A percentile compares a stretch with the other conserved stretches of the same genome.
Evolutionary conservation across 1,284 basidiomycete species (phyloP).

Genomic region (Boletus sp.): DNA sequence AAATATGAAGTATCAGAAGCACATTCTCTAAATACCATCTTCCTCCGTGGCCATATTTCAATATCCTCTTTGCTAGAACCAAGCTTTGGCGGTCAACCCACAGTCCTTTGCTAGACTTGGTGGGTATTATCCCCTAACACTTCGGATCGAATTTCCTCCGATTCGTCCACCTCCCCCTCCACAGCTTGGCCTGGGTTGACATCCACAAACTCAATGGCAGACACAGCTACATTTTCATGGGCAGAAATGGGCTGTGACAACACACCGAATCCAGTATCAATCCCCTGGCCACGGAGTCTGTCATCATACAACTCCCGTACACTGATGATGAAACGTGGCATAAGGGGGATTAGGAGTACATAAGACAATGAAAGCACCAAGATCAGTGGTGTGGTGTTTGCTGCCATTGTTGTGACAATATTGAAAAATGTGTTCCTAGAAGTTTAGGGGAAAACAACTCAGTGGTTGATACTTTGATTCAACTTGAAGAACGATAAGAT

Average conservation of each 20-base stretch:
- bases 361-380: background rate
- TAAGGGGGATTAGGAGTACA: background rate
- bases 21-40: too few species aligned
- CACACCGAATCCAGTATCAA: constrained; percentile 6
- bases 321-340: constrained; percentile 9
- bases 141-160: background rate
- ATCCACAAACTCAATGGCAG: background rate
- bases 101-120: background rate
- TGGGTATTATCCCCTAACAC: background rate
- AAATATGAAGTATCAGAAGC: too few species aligned
- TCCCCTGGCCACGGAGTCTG: background rate
- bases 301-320: constrained; percentile 9
- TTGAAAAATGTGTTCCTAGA: background rate
- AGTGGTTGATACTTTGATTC: background rate
- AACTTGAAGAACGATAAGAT: too few species aligned
- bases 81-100: too few species aligned
- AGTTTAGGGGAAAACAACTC: background rate
- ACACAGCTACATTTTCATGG: background rate
- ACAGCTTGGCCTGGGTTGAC: background rate
- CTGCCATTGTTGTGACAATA: background rate
- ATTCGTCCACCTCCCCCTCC: background rate
- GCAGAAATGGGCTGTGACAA: background rate
- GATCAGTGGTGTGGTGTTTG: background rate
- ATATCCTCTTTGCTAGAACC: too few species aligned
- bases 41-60: too few species aligned